phyloP scores from a whole-genome alignment of 441 rosid species.

The Pelargonium citronellum region DNA sequence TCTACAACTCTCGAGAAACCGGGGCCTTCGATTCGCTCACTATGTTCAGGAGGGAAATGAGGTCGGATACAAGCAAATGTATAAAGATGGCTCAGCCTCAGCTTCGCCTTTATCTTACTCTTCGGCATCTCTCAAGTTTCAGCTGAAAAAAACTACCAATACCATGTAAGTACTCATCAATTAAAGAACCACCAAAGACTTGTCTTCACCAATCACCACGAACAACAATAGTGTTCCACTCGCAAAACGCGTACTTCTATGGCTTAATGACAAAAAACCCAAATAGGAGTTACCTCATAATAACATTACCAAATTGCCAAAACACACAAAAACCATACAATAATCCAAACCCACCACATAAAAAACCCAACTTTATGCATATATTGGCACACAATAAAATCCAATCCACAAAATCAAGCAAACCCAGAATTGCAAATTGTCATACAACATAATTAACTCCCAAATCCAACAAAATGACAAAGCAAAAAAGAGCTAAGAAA shows the following conservation, averaged over 20 bases:
- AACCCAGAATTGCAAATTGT: too few species aligned
- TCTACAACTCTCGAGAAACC: constrained; percentile 61
- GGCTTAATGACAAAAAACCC: too few species aligned
- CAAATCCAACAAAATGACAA: too few species aligned
- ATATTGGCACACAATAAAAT: too few species aligned
- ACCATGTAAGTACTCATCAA: background rate
- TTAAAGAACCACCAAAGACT: background rate
- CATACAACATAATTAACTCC: too few species aligned
- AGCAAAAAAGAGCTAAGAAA: too few species aligned
- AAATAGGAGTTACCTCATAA: too few species aligned
- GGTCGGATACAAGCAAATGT: constrained; percentile 30
- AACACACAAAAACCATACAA: too few species aligned
- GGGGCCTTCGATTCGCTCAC: constrained; percentile 41
- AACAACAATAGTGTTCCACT: constrained; percentile 17
- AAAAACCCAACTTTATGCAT: too few species aligned
- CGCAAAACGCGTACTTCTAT: constrained; percentile 20
- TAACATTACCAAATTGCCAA: too few species aligned
- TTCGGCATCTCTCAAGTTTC: constrained; percentile 26
- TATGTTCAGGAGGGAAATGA: constrained; percentile 17
- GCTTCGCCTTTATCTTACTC: constrained; percentile 44
- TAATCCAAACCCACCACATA: too few species aligned
- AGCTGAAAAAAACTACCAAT: background rate
- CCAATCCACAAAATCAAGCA: too few species aligned
- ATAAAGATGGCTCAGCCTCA: constrained; percentile 49
- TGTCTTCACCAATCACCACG: background rate